Percentiles rank a stretch among this genome's conserved stretches.
These are phyloP conservation scores for Penicillium atrosanguineum DNA, from an alignment of 495 filamentous ascomycete species.

Conservation along the genomic window DNA sequence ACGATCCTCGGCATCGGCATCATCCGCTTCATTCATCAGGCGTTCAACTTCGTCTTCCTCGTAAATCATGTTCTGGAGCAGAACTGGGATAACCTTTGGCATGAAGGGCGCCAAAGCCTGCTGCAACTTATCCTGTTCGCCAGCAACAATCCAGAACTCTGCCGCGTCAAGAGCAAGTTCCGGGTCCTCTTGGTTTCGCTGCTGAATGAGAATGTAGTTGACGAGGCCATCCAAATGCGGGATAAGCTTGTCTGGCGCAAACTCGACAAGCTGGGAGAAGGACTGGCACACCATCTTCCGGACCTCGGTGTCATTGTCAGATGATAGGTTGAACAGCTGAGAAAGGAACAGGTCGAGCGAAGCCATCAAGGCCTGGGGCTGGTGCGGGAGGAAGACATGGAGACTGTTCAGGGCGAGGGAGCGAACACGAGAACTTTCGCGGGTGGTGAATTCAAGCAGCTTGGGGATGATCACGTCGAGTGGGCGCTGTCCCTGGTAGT, in stretches of 20 bases:
- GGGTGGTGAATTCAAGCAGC: constrained; percentile 80
- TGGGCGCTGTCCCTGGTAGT: constrained; percentile 81
- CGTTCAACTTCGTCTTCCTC: constrained; percentile 87
- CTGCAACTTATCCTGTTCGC: constrained; percentile 79
- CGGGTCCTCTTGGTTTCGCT: constrained; percentile 77
- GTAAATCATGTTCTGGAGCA: constrained; percentile 95
- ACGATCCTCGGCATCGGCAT: constrained; percentile 89
- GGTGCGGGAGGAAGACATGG: constrained; percentile 85
- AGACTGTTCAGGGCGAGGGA: constrained; percentile 75
- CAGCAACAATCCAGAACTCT: constrained; percentile 95
- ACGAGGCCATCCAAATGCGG: constrained; percentile 89
- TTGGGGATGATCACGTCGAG: constrained; percentile 88
- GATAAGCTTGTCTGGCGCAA: constrained; percentile 81
- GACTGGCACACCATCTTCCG: constrained; percentile 88
- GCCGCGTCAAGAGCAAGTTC: constrained; percentile 93
- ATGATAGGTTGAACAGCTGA: constrained; percentile 75
- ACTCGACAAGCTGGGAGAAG: constrained; percentile 89
- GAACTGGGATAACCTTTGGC: constrained; percentile 80
- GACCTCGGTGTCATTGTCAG: constrained; percentile 73
- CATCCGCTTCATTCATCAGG: constrained; percentile 77
- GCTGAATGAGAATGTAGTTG: constrained; percentile 88
- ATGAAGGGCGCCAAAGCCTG: constrained; percentile 72
- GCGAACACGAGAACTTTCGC: constrained; percentile 69
- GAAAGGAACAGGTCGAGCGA: constrained; percentile 78
- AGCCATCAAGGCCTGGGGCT: constrained; percentile 70